A percentile compares a stretch with the other conserved stretches of the same genome.
Evolutionary conservation across 495 filamentous ascomycete genomes (phyloP).

Genomic region (Rostrohypoxylon terebratum): DNA sequence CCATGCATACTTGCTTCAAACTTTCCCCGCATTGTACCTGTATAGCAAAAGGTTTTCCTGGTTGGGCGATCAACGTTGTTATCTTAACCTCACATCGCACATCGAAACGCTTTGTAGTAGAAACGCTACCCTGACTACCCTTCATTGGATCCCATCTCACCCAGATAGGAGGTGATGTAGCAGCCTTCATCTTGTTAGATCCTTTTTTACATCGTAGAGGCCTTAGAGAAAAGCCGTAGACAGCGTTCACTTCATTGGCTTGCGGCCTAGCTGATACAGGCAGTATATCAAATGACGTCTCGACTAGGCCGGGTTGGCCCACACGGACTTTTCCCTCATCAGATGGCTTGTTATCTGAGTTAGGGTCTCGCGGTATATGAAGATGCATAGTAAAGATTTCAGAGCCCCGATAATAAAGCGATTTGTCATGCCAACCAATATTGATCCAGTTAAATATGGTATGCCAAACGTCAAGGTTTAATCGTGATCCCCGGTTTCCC

Average conservation of each 20-base stretch:
- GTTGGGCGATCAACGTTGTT: slow-evolving; percentile 6
- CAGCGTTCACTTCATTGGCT: not conserved
- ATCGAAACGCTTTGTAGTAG: slow-evolving; percentile 15
- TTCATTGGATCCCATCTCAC: slow-evolving; percentile 31
- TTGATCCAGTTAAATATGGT: slow-evolving; percentile 32
- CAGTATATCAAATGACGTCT: slow-evolving; percentile 25
- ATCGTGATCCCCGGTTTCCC: slow-evolving; percentile 26
- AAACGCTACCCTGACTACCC: slow-evolving; percentile 4
- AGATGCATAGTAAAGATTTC: slow-evolving; percentile 32
- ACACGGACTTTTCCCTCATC: slow-evolving; percentile 28
- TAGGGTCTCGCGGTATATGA: slow-evolving; percentile 1
- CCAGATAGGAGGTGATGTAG: slow-evolving; percentile 1
- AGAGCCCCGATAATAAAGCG: slow-evolving; percentile 29
- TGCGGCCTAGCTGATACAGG: slow-evolving; percentile 27
- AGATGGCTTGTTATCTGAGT: not conserved
- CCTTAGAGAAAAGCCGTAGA: slow-evolving; percentile 24
- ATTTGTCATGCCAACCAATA: slow-evolving; percentile 30
- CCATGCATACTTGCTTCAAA: slow-evolving; percentile 28
- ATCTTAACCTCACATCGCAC: slow-evolving; percentile 33
- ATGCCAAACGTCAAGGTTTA: slow-evolving; percentile 23
- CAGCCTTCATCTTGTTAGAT: too few species aligned
- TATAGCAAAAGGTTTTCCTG: slow-evolving; percentile 33
- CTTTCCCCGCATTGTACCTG: not conserved
- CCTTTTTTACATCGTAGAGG: not conserved
- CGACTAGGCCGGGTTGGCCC: slow-evolving; percentile 31